Base-by-base conservation (phyloP, 345 rosid species). In the Rubroshorea leprosula region DNA sequence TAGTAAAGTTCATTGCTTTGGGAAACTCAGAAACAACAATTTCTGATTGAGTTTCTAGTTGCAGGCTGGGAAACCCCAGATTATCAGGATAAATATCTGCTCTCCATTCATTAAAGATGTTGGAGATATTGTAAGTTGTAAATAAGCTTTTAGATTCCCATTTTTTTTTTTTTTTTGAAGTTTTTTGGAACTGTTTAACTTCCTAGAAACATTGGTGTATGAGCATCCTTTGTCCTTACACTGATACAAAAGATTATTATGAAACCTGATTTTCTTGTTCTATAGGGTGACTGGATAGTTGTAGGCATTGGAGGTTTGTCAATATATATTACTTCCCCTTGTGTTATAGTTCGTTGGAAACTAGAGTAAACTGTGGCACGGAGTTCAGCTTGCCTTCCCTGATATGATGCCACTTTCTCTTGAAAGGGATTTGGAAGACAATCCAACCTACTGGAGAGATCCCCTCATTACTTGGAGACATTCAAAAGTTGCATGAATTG, bases 401-500 rank as follows among this genome's bases (percentile, higher is more conserved):
- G 12, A 65, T 54, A 4, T 70, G 23, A 9, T 63, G 21, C 49
- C 49, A 16, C 63, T 73, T 62, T 51, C 44, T 43, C 23, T 52
- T 54, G 50, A 31, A 63, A 93, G 99, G 80, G 94, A 85, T 74
- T 74, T 93, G 75, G 87, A 93, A 70, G 75, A 83, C 74, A 93
- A 89, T 53, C n/a, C 76, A 62, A 22, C 72, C 85, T 62, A 67
- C 54, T 61, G 99, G 97, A 72, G 55, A 5, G 59, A 82, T 89
- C 65, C 89, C 92, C 45, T 5, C 81, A 13, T 80, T 85, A 24
- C 71, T 89, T 15, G 84, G 86, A 69, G 75, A 57, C 68, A 58
- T 89, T 49, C 64, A 24, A 23, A 53, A 66, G 62, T 74, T 89
- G 71, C 72, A 61, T 47, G 88, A 93, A 78, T 76, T 87, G 97